Percentiles rank a stretch among this genome's conserved stretches.
phyloP scores from a whole-genome alignment of 495 filamentous ascomycete species.

The Tuber microsphaerosporum region DNA sequence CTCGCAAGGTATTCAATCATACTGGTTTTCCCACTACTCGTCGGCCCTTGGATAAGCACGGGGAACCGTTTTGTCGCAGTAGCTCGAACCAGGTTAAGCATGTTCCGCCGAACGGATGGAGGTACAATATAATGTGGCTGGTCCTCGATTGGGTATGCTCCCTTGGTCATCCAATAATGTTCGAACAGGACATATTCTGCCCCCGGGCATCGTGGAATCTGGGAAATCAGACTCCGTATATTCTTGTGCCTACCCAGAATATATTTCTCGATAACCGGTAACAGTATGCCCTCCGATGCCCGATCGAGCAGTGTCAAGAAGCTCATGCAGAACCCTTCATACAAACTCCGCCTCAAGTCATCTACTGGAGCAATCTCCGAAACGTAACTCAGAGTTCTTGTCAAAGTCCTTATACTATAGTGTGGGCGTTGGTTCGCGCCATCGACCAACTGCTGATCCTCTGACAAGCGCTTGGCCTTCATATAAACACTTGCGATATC shows the following conservation, averaged over 20 bases:
- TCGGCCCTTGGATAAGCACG: conserved; percentile 93
- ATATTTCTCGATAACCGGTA: conserved; percentile 72
- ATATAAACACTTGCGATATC: conserved; percentile 81
- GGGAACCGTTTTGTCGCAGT: conserved; percentile 87
- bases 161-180: conserved; percentile 86
- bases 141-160: conserved; percentile 56
- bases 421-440: conserved; percentile 89
- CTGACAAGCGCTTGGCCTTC: conserved; percentile 71
- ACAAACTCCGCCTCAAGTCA: conserved; percentile 77
- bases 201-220: conserved; percentile 67
- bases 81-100: conserved; percentile 87
- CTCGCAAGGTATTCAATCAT: conserved; percentile 98
- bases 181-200: conserved; percentile 76
- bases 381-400: conserved; percentile 79
- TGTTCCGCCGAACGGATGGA: conserved; percentile 84
- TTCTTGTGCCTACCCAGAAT: conserved; percentile 64
- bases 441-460: conserved; percentile 78
- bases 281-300: conserved; percentile 67
- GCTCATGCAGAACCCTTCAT: conserved; percentile 97
- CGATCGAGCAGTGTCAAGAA: conserved; percentile 79
- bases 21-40: conserved; percentile 93
- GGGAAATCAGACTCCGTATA: conserved; percentile 59
- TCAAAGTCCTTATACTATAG: conserved; percentile 92
- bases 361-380: conserved; percentile 75
- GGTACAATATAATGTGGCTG: conserved; percentile 93